These are phyloP conservation scores for Wickerhamomyces rabaulensis DNA, from an alignment of 805 yeast genomes.

Conservation along the genomic window DNA sequence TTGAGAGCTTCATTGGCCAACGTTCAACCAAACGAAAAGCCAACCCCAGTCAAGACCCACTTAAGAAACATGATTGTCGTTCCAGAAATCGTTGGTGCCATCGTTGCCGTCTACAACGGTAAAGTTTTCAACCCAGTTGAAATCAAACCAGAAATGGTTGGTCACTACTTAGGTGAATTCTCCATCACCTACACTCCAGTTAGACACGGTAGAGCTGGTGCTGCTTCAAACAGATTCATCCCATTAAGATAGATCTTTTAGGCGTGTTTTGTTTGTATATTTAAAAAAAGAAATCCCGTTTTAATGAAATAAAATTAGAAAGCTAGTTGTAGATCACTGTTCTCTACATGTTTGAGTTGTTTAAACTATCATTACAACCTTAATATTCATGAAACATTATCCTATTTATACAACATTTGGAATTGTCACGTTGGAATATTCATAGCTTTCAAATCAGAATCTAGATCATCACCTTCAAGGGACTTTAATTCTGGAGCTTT, in stretches of 20 bases:
- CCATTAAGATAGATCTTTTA: slow-evolving; percentile 47
- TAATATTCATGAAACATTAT: not conserved
- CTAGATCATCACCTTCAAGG: slow-evolving; percentile 67
- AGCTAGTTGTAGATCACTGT: no score
- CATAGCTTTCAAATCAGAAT: slow-evolving; percentile 67
- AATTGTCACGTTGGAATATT: slow-evolving; percentile 11
- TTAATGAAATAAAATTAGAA: not conserved
- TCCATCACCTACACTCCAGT: slow-evolving; percentile 99
- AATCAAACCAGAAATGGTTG: slow-evolving; percentile 99
- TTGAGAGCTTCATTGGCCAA: slow-evolving; percentile 95
- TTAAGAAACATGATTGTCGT: slow-evolving; percentile 98
- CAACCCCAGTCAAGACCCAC: slow-evolving; percentile 97
- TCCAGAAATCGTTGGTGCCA: slow-evolving; percentile 99
- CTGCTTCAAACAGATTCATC: slow-evolving; percentile 69
- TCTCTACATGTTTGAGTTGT: not conserved
- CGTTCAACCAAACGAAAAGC: slow-evolving; percentile 91
- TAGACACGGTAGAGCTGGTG: slow-evolving; percentile 97
- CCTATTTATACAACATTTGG: not conserved
- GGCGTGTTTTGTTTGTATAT: not conserved
- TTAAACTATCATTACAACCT: not conserved
- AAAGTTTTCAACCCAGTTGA: slow-evolving; percentile 99
- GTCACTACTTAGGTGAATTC: slow-evolving; percentile 99
- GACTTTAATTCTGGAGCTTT: slow-evolving; percentile 66
- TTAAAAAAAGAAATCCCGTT: slow-evolving; percentile 3
- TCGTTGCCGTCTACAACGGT: slow-evolving; percentile 99